Evolutionary conservation across 192 early-diverging fungal species (phyloP).

Genomic region (Entomortierella lignicola): DNA sequence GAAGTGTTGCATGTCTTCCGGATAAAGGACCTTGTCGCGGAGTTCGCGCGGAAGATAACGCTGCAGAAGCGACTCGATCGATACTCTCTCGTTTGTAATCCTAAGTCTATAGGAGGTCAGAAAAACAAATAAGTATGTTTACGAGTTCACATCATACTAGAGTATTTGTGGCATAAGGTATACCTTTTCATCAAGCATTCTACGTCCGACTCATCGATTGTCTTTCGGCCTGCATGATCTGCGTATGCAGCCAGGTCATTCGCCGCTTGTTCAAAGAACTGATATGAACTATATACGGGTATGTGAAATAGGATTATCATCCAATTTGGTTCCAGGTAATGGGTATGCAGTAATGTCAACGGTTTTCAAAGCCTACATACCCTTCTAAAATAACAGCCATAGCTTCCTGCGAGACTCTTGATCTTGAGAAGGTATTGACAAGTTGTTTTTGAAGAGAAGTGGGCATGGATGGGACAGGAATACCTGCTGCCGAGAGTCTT

Average conservation of each 20-base stretch:
- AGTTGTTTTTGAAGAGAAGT: slow-evolving; percentile 43
- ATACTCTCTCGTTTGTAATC: slow-evolving; percentile 42
- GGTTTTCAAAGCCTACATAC: slow-evolving; percentile 22
- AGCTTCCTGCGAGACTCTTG: slow-evolving; percentile 52
- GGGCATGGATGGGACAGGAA: slow-evolving; percentile 47
- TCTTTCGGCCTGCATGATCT: slow-evolving; percentile 48
- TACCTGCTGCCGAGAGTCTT: slow-evolving; percentile 39
- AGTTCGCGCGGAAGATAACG: slow-evolving; percentile 52
- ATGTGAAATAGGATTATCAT: too few species aligned
- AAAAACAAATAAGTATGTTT: neutral
- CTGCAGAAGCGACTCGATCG: slow-evolving; percentile 49
- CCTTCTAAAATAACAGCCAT: slow-evolving; percentile 54
- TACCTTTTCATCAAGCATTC: slow-evolving; percentile 55
- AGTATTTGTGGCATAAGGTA: neutral
- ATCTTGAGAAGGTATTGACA: slow-evolving; percentile 40
- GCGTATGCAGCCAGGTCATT: slow-evolving; percentile 56
- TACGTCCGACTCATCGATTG: slow-evolving; percentile 54
- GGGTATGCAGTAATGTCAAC: too few species aligned
- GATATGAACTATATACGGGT: slow-evolving; percentile 45
- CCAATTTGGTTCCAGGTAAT: neutral
- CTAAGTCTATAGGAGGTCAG: slow-evolving; percentile 24
- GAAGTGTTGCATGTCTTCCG: slow-evolving; percentile 25
- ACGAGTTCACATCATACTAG: neutral
- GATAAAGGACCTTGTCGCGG: slow-evolving; percentile 45
- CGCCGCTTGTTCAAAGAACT: slow-evolving; percentile 54